Conservation (phyloP, 2,329 filamentous ascomycete species). For the Fusarium coicis region DNA sequence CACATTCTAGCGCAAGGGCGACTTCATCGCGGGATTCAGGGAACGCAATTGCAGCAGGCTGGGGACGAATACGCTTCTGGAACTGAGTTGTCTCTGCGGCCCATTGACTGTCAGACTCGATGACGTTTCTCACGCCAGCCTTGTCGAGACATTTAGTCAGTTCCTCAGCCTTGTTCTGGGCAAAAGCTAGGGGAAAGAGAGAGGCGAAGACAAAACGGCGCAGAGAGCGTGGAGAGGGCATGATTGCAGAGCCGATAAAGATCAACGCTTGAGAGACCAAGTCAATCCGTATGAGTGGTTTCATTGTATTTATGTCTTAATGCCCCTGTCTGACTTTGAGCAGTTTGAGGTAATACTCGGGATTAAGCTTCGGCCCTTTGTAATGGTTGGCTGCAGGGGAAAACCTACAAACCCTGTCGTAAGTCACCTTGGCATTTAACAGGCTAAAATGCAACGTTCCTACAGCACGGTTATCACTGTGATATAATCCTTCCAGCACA, state of each 20-base stretch:
- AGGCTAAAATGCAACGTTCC: background rate
- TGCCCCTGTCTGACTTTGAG: background rate
- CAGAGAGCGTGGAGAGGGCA: conserved; percentile 7
- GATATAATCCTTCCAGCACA: background rate
- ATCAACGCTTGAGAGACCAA: background rate
- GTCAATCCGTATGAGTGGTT: background rate
- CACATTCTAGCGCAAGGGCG: conserved; percentile 38
- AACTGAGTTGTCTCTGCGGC: conserved; percentile 27
- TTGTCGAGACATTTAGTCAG: conserved; percentile 26
- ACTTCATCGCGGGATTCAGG: conserved; percentile 33
- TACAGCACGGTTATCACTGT: background rate
- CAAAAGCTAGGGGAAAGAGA: conserved; percentile 2
- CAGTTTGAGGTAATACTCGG: background rate
- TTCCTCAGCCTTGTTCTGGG: conserved; percentile 11
- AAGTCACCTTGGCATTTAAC: background rate
- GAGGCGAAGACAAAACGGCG: conserved; percentile 9
- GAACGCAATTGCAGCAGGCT: conserved; percentile 39
- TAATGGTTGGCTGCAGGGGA: background rate
- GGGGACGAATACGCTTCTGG: conserved; percentile 36
- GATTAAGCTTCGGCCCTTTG: background rate
- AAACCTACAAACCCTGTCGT: background rate
- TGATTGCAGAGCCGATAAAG: background rate
- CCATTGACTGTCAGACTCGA: conserved; percentile 35
- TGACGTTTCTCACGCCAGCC: conserved; percentile 33
- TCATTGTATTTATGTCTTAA: conserved; percentile 1